Base-by-base conservation (phyloP, 345 rosid species). In the Eucalyptus erythrocorys region DNA sequence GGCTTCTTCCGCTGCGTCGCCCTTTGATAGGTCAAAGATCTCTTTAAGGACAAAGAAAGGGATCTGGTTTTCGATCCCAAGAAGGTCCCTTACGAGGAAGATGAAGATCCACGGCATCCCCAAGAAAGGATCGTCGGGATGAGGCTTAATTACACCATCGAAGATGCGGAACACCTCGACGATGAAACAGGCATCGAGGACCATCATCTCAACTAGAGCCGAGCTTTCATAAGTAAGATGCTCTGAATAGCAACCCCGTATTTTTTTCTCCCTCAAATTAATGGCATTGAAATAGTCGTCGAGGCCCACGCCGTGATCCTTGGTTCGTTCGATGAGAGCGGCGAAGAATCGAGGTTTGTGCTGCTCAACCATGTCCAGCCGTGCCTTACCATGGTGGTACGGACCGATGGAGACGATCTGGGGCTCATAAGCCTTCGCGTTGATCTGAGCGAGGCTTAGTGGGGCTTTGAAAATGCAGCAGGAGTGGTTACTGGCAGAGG, bases 121-220 rank as follows among this genome's bases (percentile, higher is more conserved):
- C 86, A 91, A 88, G 16, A 93, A 86, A 0, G 96, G 95, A 82
- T 95, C 97, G n/a, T 93, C 92, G 4, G n/a, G 66, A 71, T 94
- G 88, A 14, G 87, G 47, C 8, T 53, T 34, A 4, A 93, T 89
- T 15, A 92, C 50, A 6, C 89, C 21, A 1, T 91, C 92, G 24
- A 92, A 93, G 19, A 93, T 91, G 59, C 24, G 24, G 59, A 53
- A 53, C 59, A 53, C 24, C 59, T 53, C 93, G 59, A 94, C 89
- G 14, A 95, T 89, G 86, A 95, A 95, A 49, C 97, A 95, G 26
- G 94, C 93, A 68, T 95, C 96, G 21, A 94, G 93, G 57, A 93
- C 91, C 93, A 95, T 92, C 93, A 94, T 92, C 89, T 93, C 89
- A 4, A 93, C 79, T 3, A 95, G 57, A 5, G 89, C 88, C 12